Percentiles rank a stretch among this genome's conserved stretches.
These are phyloP conservation scores for Sphenostylis stenocarpa DNA, from an alignment of 306 rosid genomes.

Conservation along the genomic window DNA sequence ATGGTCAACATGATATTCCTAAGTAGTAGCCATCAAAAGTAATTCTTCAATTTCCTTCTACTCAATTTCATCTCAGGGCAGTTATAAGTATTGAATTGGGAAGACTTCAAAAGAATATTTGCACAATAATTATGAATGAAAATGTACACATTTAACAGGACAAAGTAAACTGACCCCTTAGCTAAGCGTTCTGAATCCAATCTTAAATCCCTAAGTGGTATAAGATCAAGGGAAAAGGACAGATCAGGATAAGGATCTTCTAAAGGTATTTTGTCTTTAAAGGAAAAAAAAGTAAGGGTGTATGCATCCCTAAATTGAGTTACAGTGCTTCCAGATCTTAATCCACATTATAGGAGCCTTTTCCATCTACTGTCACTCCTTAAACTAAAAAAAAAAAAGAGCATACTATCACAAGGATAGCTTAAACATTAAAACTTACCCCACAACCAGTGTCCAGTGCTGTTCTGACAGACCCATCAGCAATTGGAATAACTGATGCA, in stretches of 20 bases:
- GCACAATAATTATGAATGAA: not conserved
- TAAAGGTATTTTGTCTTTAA: not conserved
- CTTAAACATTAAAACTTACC: constrained; percentile 47
- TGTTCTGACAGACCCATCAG: constrained; percentile 85
- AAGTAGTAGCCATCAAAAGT: not conserved
- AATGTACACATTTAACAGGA: not conserved
- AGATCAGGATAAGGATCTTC: not conserved
- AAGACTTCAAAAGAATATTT: not conserved
- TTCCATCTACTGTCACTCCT: not conserved
- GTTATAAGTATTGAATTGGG: not conserved
- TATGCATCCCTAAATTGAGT: not conserved
- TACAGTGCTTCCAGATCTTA: not conserved
- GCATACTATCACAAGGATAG: not conserved
- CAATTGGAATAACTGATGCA: constrained; percentile 81
- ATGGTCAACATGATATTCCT: not conserved
- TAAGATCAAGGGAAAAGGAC: not conserved
- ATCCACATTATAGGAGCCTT: not conserved
- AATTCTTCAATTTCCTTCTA: not conserved
- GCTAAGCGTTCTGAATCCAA: not conserved
- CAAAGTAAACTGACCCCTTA: not conserved
- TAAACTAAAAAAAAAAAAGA: not conserved
- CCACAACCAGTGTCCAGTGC: constrained; percentile 98
- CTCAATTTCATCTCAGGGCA: not conserved
- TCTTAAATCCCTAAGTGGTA: not conserved
- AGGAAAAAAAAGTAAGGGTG: not conserved